Percentiles rank a stretch among this genome's conserved stretches.
Conservation (phyloP, 805 yeast genomes). For the Candida mattraensis region DNA sequence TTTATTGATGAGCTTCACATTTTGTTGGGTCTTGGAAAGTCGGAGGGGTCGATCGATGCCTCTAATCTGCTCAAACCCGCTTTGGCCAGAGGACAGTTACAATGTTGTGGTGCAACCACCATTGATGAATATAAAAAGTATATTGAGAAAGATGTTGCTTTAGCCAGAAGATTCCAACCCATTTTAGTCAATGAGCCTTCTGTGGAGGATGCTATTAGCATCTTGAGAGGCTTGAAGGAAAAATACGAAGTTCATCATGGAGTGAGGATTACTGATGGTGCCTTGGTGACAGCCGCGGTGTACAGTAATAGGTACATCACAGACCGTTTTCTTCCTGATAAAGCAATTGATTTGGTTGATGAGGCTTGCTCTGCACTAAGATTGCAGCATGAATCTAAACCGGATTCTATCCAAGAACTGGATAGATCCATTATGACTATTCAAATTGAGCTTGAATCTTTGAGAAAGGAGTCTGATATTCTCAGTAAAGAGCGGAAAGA, state of each 20-base stretch:
- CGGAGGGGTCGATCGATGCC: constrained; percentile 95
- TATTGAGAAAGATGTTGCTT: constrained; percentile 94
- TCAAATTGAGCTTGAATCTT: constrained; percentile 90
- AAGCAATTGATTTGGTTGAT: constrained; percentile 94
- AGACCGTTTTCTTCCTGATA: constrained; percentile 90
- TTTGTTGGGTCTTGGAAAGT: constrained; percentile 85
- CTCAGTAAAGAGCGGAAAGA: constrained; percentile 75
- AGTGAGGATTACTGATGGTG: constrained; percentile 88
- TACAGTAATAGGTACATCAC: constrained; percentile 88
- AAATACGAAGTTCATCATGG: constrained; percentile 97
- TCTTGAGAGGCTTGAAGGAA: constrained; percentile 90
- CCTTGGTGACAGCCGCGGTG: constrained; percentile 90
- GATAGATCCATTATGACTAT: constrained; percentile 91
- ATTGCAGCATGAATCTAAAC: constrained; percentile 94
- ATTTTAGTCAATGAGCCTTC: constrained; percentile 84
- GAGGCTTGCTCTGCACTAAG: constrained; percentile 96
- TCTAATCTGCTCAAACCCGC: constrained; percentile 92
- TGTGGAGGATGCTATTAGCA: constrained; percentile 87
- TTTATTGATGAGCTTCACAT: constrained; percentile 92
- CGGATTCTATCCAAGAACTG: constrained; percentile 86
- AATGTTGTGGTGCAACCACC: constrained; percentile 96
- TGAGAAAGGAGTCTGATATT: constrained; percentile 89
- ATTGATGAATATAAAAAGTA: constrained; percentile 89
- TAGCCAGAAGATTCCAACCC: constrained; percentile 91
- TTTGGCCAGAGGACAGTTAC: constrained; percentile 85